These are phyloP conservation scores for Suhomyces ambrosiae DNA, from an alignment of 1,139 yeast genomes.

Conservation along the genomic window DNA sequence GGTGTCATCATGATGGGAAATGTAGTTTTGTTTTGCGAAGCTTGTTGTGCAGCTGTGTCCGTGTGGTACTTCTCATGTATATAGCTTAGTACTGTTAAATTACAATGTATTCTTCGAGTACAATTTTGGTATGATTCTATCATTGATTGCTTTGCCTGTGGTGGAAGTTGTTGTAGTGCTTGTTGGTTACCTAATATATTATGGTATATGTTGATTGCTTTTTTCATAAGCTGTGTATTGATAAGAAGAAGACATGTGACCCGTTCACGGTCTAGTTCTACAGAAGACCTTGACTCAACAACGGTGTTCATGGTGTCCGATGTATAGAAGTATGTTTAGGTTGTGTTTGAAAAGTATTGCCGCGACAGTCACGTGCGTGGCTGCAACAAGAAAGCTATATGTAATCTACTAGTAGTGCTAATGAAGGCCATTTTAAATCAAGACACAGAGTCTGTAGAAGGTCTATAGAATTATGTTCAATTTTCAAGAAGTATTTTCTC, in stretches of 20 bases:
- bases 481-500: too few relatives aligned
- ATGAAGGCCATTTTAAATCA: too few relatives aligned
- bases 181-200: slow-evolving; percentile 40
- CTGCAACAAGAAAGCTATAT: background rate
- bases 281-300: slow-evolving; percentile 12
- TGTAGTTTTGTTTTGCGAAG: slow-evolving; percentile 36
- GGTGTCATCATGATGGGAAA: slow-evolving; percentile 57
- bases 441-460: too few relatives aligned
- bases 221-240: slow-evolving; percentile 54
- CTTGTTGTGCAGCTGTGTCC: slow-evolving; percentile 29
- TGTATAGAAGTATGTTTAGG: slow-evolving; percentile 1
- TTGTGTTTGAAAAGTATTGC: background rate
- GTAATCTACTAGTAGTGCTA: background rate
- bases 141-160: slow-evolving; percentile 39
- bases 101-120: slow-evolving; percentile 55
- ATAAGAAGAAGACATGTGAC: slow-evolving; percentile 55
- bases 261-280: slow-evolving; percentile 42
- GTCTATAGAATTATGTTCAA: too few relatives aligned
- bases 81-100: slow-evolving; percentile 53
- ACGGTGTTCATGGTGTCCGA: slow-evolving; percentile 8
- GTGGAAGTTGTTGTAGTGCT: slow-evolving; percentile 38
- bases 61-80: slow-evolving; percentile 54
- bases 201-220: slow-evolving; percentile 44
- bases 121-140: slow-evolving; percentile 53
- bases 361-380: slow-evolving; percentile 6